Base-by-base conservation (phyloP, 2,329 filamentous ascomycete species). In the Dichotomopilus funicola region DNA sequence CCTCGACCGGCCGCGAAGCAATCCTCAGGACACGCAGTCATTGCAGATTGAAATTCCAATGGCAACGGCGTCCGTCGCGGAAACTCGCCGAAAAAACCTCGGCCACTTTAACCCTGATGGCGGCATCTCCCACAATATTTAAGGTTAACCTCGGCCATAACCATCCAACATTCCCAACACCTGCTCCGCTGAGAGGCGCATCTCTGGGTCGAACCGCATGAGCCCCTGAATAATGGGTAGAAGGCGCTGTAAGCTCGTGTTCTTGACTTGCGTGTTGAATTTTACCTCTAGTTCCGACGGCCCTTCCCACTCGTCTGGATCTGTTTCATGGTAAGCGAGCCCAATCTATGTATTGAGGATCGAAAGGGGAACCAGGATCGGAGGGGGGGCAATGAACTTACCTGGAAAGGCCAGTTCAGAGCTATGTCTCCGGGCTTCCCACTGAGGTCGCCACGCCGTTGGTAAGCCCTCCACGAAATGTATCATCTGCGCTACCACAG, bases 401-500 rank as follows among this genome's bases (percentile, higher is more conserved):
- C 52, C 46, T 38, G 40, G 53, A 5, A 50, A 41, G 33, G 48
- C 31, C 34, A 12, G 33, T 4, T 33, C 49, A 13, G 43, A 13
- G 6, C 2, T 5, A 5, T 38, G 3, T 11, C 40, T 52, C 27
- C 44, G 42, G 2, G 8, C 2, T 19, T 42, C 44, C 48, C 54
- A 56, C 3, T 52, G 2, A 5, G 37, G 49, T 2, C 4, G 49
- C 54, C 54, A 56, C 19, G 48, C 48, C 3, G 6, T n/a, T 4
- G 54, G 54, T 4, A 56, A n/a, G 10, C 52, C 54, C 44, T 52
- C 54, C 8, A 48, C 54, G 27, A 56, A 56, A 10, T 49, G 49
- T 2, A 56, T 51, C 54, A 56, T 56, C 33, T 56, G 54, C 36
- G 11, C 44, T 11, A 52, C 54, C 31, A 56, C 8, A 12, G 4